Evolutionary conservation across 345 rosid species (phyloP).

Genomic region (Leavenworthia alabamica): DNA sequence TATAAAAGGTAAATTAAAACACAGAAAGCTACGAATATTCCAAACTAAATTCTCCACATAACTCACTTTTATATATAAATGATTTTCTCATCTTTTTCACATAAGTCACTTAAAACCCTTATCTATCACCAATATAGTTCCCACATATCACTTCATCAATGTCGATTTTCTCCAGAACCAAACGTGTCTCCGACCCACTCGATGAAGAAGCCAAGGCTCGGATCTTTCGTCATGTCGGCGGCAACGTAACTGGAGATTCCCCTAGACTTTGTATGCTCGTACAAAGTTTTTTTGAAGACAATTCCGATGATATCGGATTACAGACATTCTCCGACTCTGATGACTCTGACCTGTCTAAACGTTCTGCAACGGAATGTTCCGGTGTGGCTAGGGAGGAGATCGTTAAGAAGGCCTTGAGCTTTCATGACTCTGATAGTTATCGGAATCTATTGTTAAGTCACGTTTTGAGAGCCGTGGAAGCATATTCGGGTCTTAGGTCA

Average conservation of each 20-base stretch:
- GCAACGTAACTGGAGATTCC: constrained; percentile 50
- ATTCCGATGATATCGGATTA: background rate
- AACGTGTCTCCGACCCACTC: constrained; percentile 52
- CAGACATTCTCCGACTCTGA: constrained; percentile 37
- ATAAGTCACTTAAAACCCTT: background rate
- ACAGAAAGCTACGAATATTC: constrained; percentile 24
- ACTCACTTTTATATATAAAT: constrained; percentile 2
- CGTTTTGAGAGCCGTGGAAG: constrained; percentile 44
- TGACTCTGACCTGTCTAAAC: constrained; percentile 37
- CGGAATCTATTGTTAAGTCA: constrained; percentile 36
- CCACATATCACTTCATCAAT: constrained; percentile 4
- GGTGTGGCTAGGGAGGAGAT: constrained; percentile 32
- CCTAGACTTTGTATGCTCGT: constrained; percentile 71
- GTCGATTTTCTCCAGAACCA: constrained; percentile 29
- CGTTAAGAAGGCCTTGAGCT: background rate
- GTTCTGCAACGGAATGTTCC: constrained; percentile 19
- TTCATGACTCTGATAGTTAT: constrained; percentile 36
- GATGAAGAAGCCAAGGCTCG: constrained; percentile 58
- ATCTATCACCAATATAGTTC: background rate
- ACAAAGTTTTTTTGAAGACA: constrained; percentile 55
- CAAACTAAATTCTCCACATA: constrained; percentile 12
- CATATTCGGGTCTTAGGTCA: constrained; percentile 33
- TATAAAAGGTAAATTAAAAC: background rate
- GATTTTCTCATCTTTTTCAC: constrained; percentile 7
- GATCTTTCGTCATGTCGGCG: constrained; percentile 51